Conservation (phyloP, 1,139 yeast genomes). For the Candida sp. region DNA sequence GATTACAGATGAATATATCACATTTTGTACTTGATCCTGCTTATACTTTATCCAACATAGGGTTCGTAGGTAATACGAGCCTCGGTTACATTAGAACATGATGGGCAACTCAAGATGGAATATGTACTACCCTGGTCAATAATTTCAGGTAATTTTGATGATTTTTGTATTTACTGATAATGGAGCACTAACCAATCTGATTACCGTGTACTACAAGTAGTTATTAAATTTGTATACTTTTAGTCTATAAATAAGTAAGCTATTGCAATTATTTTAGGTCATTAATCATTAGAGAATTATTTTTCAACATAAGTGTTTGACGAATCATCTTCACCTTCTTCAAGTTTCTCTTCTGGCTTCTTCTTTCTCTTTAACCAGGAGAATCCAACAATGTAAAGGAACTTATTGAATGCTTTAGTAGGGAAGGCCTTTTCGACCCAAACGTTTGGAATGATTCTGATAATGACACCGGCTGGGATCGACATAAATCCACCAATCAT, state of each 20-base stretch:
- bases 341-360: constrained; percentile 13
- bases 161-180: too few relatives aligned
- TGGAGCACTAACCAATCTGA: too few relatives aligned
- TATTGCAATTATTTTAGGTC: neutral
- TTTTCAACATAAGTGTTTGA: neutral
- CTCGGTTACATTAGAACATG: too few relatives aligned
- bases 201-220: too few relatives aligned
- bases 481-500: constrained; percentile 79
- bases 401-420: constrained; percentile 43
- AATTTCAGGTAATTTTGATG: too few relatives aligned
- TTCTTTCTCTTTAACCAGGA: constrained; percentile 36
- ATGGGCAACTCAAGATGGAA: too few relatives aligned
- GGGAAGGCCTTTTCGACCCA: constrained; percentile 76
- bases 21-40: too few relatives aligned
- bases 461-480: constrained; percentile 72
- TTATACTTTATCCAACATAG: too few relatives aligned
- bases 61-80: too few relatives aligned
- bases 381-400: constrained; percentile 48
- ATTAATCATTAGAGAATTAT: neutral
- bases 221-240: neutral
- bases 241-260: neutral
- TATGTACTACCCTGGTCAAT: too few relatives aligned
- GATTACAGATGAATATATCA: too few relatives aligned
- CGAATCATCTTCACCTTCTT: constrained; percentile 1
- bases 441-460: constrained; percentile 80